phyloP scores from a whole-genome alignment of 495 filamentous ascomycete genomes.

The Penicillium roqueforti region DNA sequence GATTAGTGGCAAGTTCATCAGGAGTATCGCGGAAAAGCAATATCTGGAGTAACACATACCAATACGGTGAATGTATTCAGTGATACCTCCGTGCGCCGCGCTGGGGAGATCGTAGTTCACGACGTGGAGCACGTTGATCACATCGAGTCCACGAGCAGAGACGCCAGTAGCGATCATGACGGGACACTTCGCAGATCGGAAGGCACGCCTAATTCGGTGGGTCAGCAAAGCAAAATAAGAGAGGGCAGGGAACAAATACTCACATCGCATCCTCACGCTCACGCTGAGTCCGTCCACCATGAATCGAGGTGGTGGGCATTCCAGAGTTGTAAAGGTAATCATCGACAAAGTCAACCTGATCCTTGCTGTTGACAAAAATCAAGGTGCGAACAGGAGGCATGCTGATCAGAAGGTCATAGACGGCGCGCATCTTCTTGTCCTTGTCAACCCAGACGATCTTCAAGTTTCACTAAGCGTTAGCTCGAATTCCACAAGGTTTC shows the following conservation, averaged over 20 bases:
- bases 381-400: constrained; percentile 73
- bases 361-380: constrained; percentile 83
- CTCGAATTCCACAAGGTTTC: neutral
- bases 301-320: constrained; percentile 81
- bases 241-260: constrained; percentile 22
- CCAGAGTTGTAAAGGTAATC: constrained; percentile 78
- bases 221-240: neutral
- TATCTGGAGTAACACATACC: constrained; percentile 47
- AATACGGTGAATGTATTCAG: constrained; percentile 92
- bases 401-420: constrained; percentile 68
- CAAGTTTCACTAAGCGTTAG: neutral
- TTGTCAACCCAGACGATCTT: constrained; percentile 60
- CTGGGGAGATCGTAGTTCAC: constrained; percentile 88
- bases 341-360: constrained; percentile 72
- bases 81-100: constrained; percentile 70
- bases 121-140: constrained; percentile 80
- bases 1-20: neutral
- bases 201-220: constrained; percentile 58
- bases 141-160: constrained; percentile 84
- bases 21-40: neutral
- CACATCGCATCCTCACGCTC: constrained; percentile 92
- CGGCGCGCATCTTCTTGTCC: constrained; percentile 58
- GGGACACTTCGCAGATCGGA: constrained; percentile 67
- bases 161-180: constrained; percentile 84
- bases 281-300: constrained; percentile 78